A percentile compares a stretch with the other conserved stretches of the same genome.
These are phyloP conservation scores for Fusarium kyushuense DNA, from an alignment of 2,329 filamentous ascomycete species.

Conservation along the genomic window DNA sequence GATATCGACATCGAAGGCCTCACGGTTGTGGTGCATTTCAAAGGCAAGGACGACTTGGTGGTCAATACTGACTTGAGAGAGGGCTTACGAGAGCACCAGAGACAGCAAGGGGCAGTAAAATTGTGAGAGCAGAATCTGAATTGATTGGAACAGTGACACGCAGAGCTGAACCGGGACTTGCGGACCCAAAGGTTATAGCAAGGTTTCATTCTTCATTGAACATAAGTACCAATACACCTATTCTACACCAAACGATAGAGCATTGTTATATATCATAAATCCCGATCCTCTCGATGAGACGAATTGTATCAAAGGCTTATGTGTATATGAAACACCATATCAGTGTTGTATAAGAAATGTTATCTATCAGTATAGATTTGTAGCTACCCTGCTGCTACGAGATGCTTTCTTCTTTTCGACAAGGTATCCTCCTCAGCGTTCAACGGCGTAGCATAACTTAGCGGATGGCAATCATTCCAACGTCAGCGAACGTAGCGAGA, in stretches of 20 bases:
- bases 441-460: conserved; percentile 13
- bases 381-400: background rate
- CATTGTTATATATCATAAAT: background rate
- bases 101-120: conserved; percentile 5
- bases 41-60: conserved; percentile 63
- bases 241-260: conserved; percentile 3
- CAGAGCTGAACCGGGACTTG: conserved; percentile 2
- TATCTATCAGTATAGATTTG: background rate
- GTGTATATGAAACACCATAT: conserved; percentile 1
- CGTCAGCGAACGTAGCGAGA: conserved; percentile 32
- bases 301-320: background rate
- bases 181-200: conserved; percentile 5
- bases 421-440: background rate
- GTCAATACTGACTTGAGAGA: conserved; percentile 62
- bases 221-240: conserved; percentile 8
- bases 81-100: conserved; percentile 46
- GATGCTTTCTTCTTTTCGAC: background rate
- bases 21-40: conserved; percentile 65
- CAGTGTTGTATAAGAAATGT: background rate
- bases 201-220: conserved; percentile 1
- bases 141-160: conserved; percentile 7
- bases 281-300: background rate
- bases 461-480: conserved; percentile 16
- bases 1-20: conserved; percentile 61
- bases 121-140: background rate